phyloP scores from a whole-genome alignment of 1,139 yeast genomes.

The Candida dubliniensis region DNA sequence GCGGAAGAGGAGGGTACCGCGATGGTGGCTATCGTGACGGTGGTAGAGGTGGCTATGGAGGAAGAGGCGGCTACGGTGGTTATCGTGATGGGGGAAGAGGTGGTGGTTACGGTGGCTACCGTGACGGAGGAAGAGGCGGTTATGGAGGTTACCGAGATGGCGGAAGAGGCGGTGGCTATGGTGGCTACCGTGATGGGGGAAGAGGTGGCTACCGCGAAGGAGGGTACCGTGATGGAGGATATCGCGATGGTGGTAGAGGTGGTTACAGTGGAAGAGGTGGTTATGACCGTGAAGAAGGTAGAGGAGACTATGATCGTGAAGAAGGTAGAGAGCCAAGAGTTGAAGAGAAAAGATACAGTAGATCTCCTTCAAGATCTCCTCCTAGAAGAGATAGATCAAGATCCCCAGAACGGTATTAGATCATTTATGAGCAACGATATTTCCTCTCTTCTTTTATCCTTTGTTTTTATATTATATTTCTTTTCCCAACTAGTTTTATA shows the following conservation, averaged over 20 bases:
- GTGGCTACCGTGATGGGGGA: slow-evolving; percentile 18
- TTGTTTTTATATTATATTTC: not conserved
- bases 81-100: slow-evolving; percentile 18
- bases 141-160: slow-evolving; percentile 25
- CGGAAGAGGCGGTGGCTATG: slow-evolving; percentile 15
- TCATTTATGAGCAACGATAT: not conserved
- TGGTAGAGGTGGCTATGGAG: slow-evolving; percentile 6
- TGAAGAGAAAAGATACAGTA: slow-evolving; percentile 30
- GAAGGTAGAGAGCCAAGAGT: slow-evolving; percentile 23
- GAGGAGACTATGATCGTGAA: slow-evolving; percentile 21
- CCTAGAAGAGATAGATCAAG: slow-evolving; percentile 41
- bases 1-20: slow-evolving; percentile 10
- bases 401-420: slow-evolving; percentile 31
- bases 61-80: slow-evolving; percentile 10
- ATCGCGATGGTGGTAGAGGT: slow-evolving; percentile 12
- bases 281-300: slow-evolving; percentile 16
- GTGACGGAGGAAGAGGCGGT: slow-evolving; percentile 27
- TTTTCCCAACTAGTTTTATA: no score
- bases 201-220: slow-evolving; percentile 13
- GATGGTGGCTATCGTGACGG: slow-evolving; percentile 11
- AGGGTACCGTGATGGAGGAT: slow-evolving; percentile 20
- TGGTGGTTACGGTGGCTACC: slow-evolving; percentile 18
- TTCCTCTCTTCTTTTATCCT: not conserved
- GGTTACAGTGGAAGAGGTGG: slow-evolving; percentile 17
- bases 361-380: slow-evolving; percentile 45